Evolutionary conservation across 345 rosid genomes (phyloP).

Genomic region (Syzygium aromaticum): DNA sequence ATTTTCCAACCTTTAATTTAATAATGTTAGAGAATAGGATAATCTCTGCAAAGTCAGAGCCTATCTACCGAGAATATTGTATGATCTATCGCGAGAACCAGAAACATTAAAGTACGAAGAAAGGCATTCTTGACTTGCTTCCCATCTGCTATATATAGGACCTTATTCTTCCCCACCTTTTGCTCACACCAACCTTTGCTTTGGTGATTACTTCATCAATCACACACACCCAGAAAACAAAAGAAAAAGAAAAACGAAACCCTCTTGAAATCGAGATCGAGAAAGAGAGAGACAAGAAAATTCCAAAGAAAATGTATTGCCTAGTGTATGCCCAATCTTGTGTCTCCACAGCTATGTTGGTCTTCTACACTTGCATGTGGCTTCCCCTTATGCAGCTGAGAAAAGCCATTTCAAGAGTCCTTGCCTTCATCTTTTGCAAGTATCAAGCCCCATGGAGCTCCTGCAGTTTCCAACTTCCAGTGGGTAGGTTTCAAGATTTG

Average conservation of each 20-base stretch:
- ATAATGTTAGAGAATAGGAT: background rate
- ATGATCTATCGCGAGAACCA: background rate
- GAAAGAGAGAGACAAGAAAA: background rate
- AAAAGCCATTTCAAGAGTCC: constrained; percentile 1
- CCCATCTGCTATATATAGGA: background rate
- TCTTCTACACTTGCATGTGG: constrained; percentile 47
- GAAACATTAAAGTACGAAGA: background rate
- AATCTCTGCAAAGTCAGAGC: background rate
- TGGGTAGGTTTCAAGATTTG: constrained; percentile 25
- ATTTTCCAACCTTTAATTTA: background rate
- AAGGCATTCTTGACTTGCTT: background rate
- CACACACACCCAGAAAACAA: background rate
- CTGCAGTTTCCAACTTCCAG: constrained; percentile 10
- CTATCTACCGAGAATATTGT: background rate
- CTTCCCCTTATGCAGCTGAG: constrained; percentile 37
- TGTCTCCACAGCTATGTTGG: constrained; percentile 33
- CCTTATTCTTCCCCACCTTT: background rate
- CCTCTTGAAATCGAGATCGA: background rate
- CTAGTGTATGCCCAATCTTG: constrained; percentile 27
- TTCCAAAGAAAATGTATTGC: constrained; percentile 23
- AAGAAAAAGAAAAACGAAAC: background rate
- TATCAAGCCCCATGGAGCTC: background rate
- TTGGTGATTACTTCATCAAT: background rate
- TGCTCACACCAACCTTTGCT: background rate
- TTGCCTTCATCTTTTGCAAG: constrained; percentile 1